phyloP scores from a whole-genome alignment of 305 asterid species.

The Rubia balearica region DNA sequence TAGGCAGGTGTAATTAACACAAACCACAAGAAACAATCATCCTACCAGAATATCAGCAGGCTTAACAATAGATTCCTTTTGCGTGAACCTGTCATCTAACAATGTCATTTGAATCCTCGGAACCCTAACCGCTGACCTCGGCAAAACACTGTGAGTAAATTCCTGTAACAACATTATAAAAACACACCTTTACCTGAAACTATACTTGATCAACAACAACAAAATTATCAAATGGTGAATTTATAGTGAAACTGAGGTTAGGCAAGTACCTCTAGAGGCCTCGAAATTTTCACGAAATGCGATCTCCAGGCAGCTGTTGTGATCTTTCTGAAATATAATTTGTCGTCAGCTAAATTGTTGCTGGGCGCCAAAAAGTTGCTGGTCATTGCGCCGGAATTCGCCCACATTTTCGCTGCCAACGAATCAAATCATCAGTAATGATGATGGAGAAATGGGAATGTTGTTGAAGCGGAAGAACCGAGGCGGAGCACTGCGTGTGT shows the following conservation, averaged over 20 bases:
- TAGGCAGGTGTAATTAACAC: neutral
- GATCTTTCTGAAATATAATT: neutral
- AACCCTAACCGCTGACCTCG: conserved; percentile 24
- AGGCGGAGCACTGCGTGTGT: neutral
- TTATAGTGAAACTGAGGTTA: too few relatives aligned
- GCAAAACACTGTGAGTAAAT: conserved; percentile 22
- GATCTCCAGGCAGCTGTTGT: neutral
- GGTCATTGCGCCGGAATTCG: conserved; percentile 7
- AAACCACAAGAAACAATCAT: conserved; percentile 14
- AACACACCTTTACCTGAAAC: neutral
- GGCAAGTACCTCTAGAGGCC: conserved; percentile 7
- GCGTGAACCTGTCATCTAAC: conserved; percentile 45
- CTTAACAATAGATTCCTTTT: conserved; percentile 38
- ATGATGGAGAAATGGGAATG: neutral
- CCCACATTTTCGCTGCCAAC: conserved; percentile 7
- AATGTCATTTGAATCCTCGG: conserved; percentile 47
- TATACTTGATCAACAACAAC: neutral
- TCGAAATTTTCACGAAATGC: neutral
- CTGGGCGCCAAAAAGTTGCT: conserved; percentile 1
- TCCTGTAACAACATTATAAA: conserved; percentile 25
- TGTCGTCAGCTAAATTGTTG: neutral
- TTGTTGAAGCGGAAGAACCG: neutral
- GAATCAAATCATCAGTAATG: neutral
- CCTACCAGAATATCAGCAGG: conserved; percentile 80
- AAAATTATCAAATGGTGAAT: too few relatives aligned